These are phyloP conservation scores for Hypoxylon rubiginosum DNA, from an alignment of 2,329 filamentous ascomycete genomes.

Conservation along the genomic window DNA sequence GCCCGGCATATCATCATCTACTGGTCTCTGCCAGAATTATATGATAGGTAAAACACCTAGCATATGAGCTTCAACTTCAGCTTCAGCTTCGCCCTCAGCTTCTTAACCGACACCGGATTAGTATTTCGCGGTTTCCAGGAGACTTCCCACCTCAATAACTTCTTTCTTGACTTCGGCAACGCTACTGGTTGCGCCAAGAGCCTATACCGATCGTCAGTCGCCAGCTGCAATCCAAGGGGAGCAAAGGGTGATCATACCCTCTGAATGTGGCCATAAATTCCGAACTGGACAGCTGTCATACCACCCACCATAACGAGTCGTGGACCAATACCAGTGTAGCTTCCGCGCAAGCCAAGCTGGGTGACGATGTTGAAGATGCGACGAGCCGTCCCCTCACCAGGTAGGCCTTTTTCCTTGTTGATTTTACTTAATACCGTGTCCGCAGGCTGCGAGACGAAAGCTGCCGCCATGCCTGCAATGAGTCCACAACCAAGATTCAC, in stretches of 20 bases:
- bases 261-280: constrained; percentile 48
- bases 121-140: constrained; percentile 26
- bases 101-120: constrained; percentile 13
- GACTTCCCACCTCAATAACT: constrained; percentile 22
- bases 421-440: constrained; percentile 49
- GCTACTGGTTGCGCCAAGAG: constrained; percentile 32
- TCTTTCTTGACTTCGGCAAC: constrained; percentile 29
- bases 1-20: constrained; percentile 16
- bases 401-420: constrained; percentile 45
- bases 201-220: constrained; percentile 33
- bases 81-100: not conserved
- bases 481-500: constrained; percentile 47
- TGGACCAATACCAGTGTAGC: constrained; percentile 45
- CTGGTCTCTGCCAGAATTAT: constrained; percentile 3
- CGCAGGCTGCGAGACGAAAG: constrained; percentile 48
- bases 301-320: constrained; percentile 48
- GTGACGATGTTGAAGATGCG: constrained; percentile 45
- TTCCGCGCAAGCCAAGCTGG: constrained; percentile 47
- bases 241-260: constrained; percentile 32
- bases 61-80: not conserved
- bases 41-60: constrained; percentile 13
- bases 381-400: constrained; percentile 42
- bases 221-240: not conserved
- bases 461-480: constrained; percentile 47
- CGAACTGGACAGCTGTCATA: constrained; percentile 47